Evolutionary conservation across 768 basidiomycete genomes (phyloP), one percentile per base, ranked within the genome.

Genomic region (Boletus tomentosulus): DNA sequence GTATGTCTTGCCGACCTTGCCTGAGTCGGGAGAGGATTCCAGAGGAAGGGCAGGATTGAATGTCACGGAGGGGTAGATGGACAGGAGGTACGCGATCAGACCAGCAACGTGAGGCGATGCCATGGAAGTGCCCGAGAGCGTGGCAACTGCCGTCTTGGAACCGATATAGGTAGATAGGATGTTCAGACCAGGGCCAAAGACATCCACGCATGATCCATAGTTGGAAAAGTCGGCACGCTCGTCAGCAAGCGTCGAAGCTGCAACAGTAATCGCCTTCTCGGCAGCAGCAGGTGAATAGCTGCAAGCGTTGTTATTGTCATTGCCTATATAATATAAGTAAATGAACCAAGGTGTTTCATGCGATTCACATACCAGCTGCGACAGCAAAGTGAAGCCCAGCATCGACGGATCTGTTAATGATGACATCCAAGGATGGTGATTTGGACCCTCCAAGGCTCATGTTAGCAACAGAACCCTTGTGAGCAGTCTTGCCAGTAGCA

Each of bases 371-470:
- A 83, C 92, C 94, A 56, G 95, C 95, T 57, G 96, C 96, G 56
- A 99, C 97, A 57, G 96, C 92, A 61, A 98, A 97, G 78, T 98
- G 93, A 33, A 99, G 79, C 37, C 97, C 97, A 34, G 69, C 57
- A 9, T 83, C 79, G 51, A 96, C 92, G 44, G 97, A 93, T 48
- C 74, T 76, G 75, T 98, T 85, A 57, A 99, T 92, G 48, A 87
- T 84, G 24, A 79, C 78, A 58, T 99, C 93, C 48, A 98, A 80
- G 33, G 90, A 81, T 22, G 75, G 79, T 6, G 90, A 92, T 76
- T 95, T 96, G 55, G 92, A 92, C 63, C 97, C 97, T 58, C 97
- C 97, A 49, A 99, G 86, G 69, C 87, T 89, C 97, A 99, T 97
- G 79, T 96, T 96, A 47, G 87, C 91, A 50, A 95, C 93, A 16